Base-by-base conservation (phyloP, 2,329 filamentous ascomycete species). In the Pseudogymnoascus sp. region DNA sequence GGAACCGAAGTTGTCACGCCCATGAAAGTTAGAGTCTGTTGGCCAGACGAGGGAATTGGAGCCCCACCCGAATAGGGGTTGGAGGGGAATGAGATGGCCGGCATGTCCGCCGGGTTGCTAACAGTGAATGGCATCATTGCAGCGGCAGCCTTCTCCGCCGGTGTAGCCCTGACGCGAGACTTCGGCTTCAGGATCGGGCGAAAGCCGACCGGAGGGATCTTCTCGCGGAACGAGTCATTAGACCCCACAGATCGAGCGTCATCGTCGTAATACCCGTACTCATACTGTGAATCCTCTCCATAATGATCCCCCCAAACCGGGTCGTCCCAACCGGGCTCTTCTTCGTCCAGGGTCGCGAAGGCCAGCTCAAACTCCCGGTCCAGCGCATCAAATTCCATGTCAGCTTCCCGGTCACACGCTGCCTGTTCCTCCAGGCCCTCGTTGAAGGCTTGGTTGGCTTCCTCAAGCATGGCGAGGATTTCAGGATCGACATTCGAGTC, bases 81-180 rank as follows among this genome's bases (percentile, higher is more conserved):
- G n/a, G n/a, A 34, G 4, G 51, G 51, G n/a, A 57, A 57, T 16
- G 29, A 12, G 8, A 57, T 57, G 29, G 29, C n/a, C 29, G 51
- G 29, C 3, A 34, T 14, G 6, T 16, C 14, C 10, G 3, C 51
- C n/a, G 51, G 51, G n/a, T 57, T 57, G 29, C 51, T 57, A n/a
- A 57, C 29, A 34, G 51, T 57, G n/a, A 57, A 57, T 34, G 51
- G 51, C 51, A 57, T 34, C 51, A 57, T 57, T 57, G 51, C 51
- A 57, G 51, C 8, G 10, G 51, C 10, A n/a, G 51, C 51, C 29
- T 57, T 57, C n/a, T 57, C 51, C 4, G 51, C 51, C n/a, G 51
- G 51, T 4, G 51, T 57, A 57, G 16, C n/a, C 26, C n/a, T 57
- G 29, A 34, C 51, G n/a, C 51, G 51, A 34, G 29, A 12, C 51